These are phyloP conservation scores for Bjerkandera adusta DNA, from an alignment of 1,284 basidiomycete species.

Conservation along the genomic window DNA sequence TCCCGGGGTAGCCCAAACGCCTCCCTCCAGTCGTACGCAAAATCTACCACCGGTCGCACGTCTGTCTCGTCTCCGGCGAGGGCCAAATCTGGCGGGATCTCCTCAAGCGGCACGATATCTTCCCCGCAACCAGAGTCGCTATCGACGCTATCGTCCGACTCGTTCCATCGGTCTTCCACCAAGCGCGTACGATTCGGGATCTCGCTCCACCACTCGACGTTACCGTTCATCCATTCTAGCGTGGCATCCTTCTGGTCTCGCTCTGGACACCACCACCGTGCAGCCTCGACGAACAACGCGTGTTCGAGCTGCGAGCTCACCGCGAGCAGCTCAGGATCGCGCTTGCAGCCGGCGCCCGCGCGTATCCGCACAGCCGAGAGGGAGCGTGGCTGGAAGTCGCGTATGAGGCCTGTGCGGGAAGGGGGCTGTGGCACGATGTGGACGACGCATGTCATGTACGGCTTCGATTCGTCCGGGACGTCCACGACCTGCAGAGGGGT, in stretches of 20 bases:
- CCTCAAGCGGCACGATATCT: no score
- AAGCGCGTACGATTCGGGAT: not conserved
- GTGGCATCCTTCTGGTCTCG: not conserved
- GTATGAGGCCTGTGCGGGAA: not conserved
- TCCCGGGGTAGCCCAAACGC: not conserved
- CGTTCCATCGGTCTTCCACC: not conserved
- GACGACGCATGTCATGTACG: not conserved
- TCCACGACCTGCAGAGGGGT: not conserved
- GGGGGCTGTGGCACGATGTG: not conserved
- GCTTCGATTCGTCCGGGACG: not conserved
- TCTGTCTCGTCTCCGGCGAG: no score
- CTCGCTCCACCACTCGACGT: not conserved
- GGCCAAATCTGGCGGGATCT: no score
- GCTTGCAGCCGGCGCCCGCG: not conserved
- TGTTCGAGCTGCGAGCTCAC: not conserved
- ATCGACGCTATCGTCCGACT: not conserved
- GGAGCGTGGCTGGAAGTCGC: not conserved
- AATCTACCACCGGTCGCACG: not conserved
- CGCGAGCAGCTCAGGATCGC: not conserved
- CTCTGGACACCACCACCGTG: not conserved
- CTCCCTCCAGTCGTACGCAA: not conserved
- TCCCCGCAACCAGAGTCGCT: no score
- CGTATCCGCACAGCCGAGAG: not conserved
- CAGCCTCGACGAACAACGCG: not conserved
- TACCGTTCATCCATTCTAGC: no score